Base-by-base conservation (phyloP, 371 early-diverging fungal species). In the Cokeromyces recurvatus region DNA sequence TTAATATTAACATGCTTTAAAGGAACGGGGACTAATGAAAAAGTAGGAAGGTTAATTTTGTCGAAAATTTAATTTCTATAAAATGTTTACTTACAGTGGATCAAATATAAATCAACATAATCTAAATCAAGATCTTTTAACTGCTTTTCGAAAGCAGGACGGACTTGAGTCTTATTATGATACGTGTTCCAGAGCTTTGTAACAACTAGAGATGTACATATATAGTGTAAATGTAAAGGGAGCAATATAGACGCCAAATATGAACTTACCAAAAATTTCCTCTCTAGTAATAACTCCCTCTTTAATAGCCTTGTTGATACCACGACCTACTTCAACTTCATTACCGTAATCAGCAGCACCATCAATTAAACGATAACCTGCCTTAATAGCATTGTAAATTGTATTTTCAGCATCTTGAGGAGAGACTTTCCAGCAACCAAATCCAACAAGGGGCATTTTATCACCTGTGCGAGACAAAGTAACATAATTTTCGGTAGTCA, bases 101-200 rank as follows among this genome's bases (percentile, higher is more conserved):
- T 58, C 20, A 70, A 46, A 48, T 85, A 89, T 25, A 90, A 64
- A 62, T 91, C 90, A 37, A 89, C 48, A 49, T 89, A 89, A 5
- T 76, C 70, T 17, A 78, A 54, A 25, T 67, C 65, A 39, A 89
- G 66, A 24, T 82, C 71, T 34, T 56, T 36, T 20, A 86, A 63
- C 22, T 80, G 74, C 50, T 42, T 66, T 14, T 71, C 65, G 46
- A 81, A 55, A 14, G 66, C 78, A 37, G 71, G 53, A 4, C 71
- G 64, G 2, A 82, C 77, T 35, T 71, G 36, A 8, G 65, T 66
- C 47, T 78, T 75, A 39, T 53, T 46, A 32, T 81, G 82, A 40
- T 67, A 61, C 16, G 72, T 77, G 57, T 84, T 84, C 85, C 84
- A 84, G 31, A 89, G 66, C 64, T 91, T 91, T 39, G 82, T 80